These are phyloP conservation scores for Globisporangium abappressorium DNA, from an alignment of 352 stramenopile genomes.

Conservation along the genomic window DNA sequence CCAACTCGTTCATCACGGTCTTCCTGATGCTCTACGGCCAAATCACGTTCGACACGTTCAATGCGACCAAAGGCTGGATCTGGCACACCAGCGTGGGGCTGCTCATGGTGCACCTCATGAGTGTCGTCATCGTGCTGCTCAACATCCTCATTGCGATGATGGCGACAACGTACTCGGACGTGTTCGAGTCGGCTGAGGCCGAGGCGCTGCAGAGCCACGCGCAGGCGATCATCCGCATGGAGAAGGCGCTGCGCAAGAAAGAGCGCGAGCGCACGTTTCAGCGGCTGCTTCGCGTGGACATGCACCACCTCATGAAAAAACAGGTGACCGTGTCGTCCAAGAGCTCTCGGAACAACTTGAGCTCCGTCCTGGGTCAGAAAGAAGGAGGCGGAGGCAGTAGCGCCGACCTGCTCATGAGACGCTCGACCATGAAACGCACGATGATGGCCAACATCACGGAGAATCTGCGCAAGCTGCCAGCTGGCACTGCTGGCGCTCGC, in stretches of 20 bases:
- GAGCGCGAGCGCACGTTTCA: slow-evolving; percentile 8
- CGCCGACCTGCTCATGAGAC: slow-evolving; percentile 15
- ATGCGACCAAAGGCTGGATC: slow-evolving; percentile 6
- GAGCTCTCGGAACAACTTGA: slow-evolving; percentile 11
- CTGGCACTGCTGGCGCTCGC: slow-evolving; percentile 11
- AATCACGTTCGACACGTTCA: slow-evolving; percentile 28
- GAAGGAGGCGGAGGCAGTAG: slow-evolving; percentile 6
- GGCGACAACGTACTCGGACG: slow-evolving; percentile 26
- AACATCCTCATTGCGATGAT: slow-evolving; percentile 45
- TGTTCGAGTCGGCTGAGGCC: slow-evolving; percentile 19
- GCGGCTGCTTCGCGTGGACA: slow-evolving; percentile 15
- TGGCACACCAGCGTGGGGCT: slow-evolving; percentile 17
- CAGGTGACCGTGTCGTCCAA: slow-evolving; percentile 15
- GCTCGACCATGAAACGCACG: slow-evolving; percentile 27
- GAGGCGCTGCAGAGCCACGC: slow-evolving; percentile 19
- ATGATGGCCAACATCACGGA: slow-evolving; percentile 26
- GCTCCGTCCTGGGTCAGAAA: slow-evolving; percentile 13
- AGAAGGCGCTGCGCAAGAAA: slow-evolving; percentile 11
- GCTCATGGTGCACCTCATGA: slow-evolving; percentile 22
- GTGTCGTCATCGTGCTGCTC: slow-evolving; percentile 29
- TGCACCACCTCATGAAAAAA: slow-evolving; percentile 16
- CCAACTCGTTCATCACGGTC: slow-evolving; percentile 61
- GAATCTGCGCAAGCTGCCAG: slow-evolving; percentile 26
- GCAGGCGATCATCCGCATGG: slow-evolving; percentile 23
- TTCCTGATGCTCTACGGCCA: slow-evolving; percentile 75